Base-by-base conservation (phyloP, 345 rosid genomes). In the Turnera subulata region DNA sequence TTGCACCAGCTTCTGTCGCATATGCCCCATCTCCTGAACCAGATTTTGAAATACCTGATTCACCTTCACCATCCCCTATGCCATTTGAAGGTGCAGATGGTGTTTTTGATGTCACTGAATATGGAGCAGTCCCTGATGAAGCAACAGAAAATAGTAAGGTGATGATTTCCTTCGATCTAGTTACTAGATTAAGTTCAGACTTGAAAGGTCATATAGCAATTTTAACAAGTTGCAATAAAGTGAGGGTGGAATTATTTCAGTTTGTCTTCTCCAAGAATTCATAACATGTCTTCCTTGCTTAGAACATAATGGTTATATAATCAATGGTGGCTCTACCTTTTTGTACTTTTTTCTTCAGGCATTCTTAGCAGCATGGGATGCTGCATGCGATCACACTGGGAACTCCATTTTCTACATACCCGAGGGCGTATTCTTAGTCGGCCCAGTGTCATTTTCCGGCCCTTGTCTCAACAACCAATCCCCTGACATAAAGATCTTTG, bases 101-200 rank as follows among this genome's bases (percentile, higher is more conserved):
- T 37, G 22, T 70, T 61, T 79, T 76, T 1, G 62, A 71, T 59
- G 78, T 82, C 61, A 69, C 51, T 11, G 56, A 69, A 2, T 20
- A 76, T 15, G 84, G 84, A 50, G 86, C 83, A 7, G 53, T 46
- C 11, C 50, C 66, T 7, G 75, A 69, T 40, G 84, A 80, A 11
- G 21, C 38, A 29, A 72, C 66, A 0, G 80, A 82, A 12, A 63
- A 66, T 44, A 71, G 70, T 62, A 24, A 1, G 44, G 86, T 78
- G 51, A 11, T 10, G 51, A 11, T 10, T 18, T 5, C 19, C 15
- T 24, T n/a, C n/a, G n/a, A n/a, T n/a, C n/a, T n/a, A n/a, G n/a
- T n/a, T n/a, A n/a, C n/a, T n/a, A n/a, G n/a, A n/a, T n/a, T n/a
- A n/a, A n/a, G n/a, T n/a, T n/a, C n/a, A 35, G 20, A 26, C 26